Evolutionary conservation across 2,329 filamentous ascomycete species (phyloP).

Genomic region (Pseudovirgaria hyperparasitica): DNA sequence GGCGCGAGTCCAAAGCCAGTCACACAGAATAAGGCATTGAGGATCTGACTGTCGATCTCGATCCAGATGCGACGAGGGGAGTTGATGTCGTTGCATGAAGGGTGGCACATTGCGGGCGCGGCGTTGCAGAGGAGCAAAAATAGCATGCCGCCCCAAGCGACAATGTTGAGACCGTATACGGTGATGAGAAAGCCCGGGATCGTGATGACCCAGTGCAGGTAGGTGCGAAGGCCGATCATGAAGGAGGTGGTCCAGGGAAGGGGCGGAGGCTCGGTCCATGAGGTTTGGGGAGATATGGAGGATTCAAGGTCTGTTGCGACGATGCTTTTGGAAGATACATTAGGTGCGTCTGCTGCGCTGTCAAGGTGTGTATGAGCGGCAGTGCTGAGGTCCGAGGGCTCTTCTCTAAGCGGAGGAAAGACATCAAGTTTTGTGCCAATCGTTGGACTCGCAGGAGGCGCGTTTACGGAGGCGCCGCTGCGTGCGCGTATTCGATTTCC

Average conservation of each 20-base stretch:
- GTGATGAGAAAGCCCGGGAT: slow-evolving; percentile 65
- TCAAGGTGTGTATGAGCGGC: too few species aligned
- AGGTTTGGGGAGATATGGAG: too few species aligned
- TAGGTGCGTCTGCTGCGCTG: too few species aligned
- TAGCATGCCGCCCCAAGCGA: slow-evolving; percentile 86
- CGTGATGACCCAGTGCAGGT: slow-evolving; percentile 62
- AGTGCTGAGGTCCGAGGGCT: too few species aligned
- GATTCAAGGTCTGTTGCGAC: too few species aligned
- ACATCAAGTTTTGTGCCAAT: too few species aligned
- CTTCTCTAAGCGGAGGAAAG: too few species aligned
- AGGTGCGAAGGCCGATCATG: slow-evolving; percentile 44
- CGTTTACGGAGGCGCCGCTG: slow-evolving; percentile 2
- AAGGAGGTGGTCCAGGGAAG: slow-evolving; percentile 45
- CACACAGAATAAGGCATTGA: slow-evolving; percentile 76
- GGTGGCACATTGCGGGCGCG: slow-evolving; percentile 57
- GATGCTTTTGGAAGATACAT: too few species aligned
- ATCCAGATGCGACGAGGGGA: slow-evolving; percentile 74
- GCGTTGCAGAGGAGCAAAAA: slow-evolving; percentile 73
- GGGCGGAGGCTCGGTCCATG: slow-evolving; percentile 31
- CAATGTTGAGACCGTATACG: slow-evolving; percentile 68
- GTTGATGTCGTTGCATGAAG: slow-evolving; percentile 59
- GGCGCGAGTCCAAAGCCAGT: slow-evolving; percentile 75
- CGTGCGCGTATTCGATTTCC: slow-evolving; percentile 1
- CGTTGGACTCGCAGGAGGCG: too few species aligned
- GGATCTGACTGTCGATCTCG: slow-evolving; percentile 70